Evolutionary conservation across 2,329 filamentous ascomycete genomes (phyloP).

Genomic region (Colletotrichum cereale): DNA sequence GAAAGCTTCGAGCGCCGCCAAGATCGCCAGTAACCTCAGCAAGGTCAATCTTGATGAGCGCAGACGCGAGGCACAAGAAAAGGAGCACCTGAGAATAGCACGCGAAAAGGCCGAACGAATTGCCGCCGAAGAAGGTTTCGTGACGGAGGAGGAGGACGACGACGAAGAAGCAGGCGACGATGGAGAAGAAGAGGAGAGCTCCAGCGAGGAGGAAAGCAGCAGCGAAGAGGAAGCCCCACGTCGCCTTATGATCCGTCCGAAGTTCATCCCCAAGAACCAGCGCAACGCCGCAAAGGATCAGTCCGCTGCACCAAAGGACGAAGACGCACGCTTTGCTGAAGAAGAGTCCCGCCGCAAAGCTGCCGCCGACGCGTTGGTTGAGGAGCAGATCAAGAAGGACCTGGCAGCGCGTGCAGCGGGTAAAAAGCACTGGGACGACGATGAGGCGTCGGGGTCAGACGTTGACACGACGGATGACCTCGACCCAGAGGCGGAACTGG

Average conservation of each 20-base stretch:
- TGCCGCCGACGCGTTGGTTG: slow-evolving; percentile 82
- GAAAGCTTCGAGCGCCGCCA: slow-evolving; percentile 68
- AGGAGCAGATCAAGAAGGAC: slow-evolving; percentile 89
- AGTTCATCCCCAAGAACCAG: slow-evolving; percentile 72
- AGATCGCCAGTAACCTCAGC: slow-evolving; percentile 65
- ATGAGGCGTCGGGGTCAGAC: slow-evolving; percentile 71
- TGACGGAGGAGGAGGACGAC: slow-evolving; percentile 67
- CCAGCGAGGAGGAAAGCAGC: slow-evolving; percentile 58
- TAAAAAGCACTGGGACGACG: slow-evolving; percentile 90
- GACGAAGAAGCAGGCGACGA: slow-evolving; percentile 56
- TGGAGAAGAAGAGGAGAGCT: slow-evolving; percentile 47
- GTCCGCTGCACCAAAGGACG: slow-evolving; percentile 47
- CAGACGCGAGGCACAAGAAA: slow-evolving; percentile 59
- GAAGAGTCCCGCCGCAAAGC: slow-evolving; percentile 76
- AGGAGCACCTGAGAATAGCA: slow-evolving; percentile 61
- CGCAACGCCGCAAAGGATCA: slow-evolving; percentile 52
- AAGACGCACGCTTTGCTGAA: slow-evolving; percentile 57
- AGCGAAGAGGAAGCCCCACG: slow-evolving; percentile 70
- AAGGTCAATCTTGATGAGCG: slow-evolving; percentile 66
- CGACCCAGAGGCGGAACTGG: slow-evolving; percentile 88
- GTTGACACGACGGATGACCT: slow-evolving; percentile 91
- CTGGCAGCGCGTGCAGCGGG: slow-evolving; percentile 79
- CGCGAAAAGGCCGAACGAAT: slow-evolving; percentile 63
- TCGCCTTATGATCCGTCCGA: slow-evolving; percentile 71
- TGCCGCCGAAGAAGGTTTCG: slow-evolving; percentile 72